Evolutionary conservation across 345 rosid genomes (phyloP).

Genomic region (Hibiscus syriacus): DNA sequence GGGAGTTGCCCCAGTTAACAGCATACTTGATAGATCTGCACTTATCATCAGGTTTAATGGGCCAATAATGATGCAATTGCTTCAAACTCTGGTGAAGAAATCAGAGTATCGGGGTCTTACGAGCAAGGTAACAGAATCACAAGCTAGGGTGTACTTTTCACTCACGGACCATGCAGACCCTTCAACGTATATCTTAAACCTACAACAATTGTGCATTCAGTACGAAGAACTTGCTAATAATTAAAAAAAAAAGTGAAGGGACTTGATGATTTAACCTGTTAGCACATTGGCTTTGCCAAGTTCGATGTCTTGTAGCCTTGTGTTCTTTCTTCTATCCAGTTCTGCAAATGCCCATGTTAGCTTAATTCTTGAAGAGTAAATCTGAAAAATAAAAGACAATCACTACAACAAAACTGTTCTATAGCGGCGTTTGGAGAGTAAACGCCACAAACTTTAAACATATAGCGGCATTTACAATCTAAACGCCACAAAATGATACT

Average conservation of each 20-base stretch:
- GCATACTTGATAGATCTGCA: constrained; percentile 69
- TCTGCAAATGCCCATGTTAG: constrained; percentile 31
- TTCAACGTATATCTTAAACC: constrained; percentile 80
- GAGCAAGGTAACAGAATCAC: constrained; percentile 58
- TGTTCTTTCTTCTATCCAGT: constrained; percentile 57
- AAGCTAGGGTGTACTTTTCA: constrained; percentile 77
- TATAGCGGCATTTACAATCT: too few species aligned
- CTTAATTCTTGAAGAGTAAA: too few species aligned
- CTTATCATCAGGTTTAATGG: constrained; percentile 48
- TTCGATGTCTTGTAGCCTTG: constrained; percentile 75
- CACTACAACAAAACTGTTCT: too few species aligned
- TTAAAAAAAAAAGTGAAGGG: neutral
- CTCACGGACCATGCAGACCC: constrained; percentile 88
- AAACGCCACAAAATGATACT: too few species aligned
- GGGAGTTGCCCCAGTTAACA: constrained; percentile 70
- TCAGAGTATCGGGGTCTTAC: constrained; percentile 62
- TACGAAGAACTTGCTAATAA: neutral
- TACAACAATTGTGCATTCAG: constrained; percentile 14
- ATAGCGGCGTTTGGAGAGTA: too few species aligned
- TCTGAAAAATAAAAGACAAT: too few species aligned
- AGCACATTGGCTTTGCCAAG: constrained; percentile 64
- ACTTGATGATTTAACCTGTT: constrained; percentile 40
- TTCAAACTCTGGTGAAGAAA: constrained; percentile 57
- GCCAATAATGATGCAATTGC: constrained; percentile 74
- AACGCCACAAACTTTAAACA: too few species aligned